Evolutionary conservation across 1,284 basidiomycete species (phyloP).

Genomic region (Apiotrichum domesticum): DNA sequence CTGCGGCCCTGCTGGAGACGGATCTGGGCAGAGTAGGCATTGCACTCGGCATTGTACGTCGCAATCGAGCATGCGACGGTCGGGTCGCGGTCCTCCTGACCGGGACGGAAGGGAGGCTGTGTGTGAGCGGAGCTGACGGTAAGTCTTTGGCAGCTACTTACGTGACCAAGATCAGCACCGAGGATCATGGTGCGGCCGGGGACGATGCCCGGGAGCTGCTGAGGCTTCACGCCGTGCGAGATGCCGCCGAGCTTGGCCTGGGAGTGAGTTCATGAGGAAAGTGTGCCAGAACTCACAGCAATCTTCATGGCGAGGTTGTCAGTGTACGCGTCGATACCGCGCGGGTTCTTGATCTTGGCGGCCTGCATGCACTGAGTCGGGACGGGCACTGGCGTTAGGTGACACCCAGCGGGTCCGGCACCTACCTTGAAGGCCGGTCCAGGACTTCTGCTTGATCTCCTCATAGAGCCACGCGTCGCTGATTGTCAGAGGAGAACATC

Average conservation of each 20-base stretch:
- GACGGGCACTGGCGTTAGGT: background rate
- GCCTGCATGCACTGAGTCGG: slow-evolving; percentile 44
- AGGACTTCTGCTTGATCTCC: slow-evolving; percentile 44
- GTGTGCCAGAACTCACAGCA: background rate
- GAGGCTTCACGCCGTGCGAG: slow-evolving; percentile 40
- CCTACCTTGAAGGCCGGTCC: slow-evolving; percentile 8
- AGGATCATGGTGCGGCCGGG: slow-evolving; percentile 48
- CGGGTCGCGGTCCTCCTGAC: slow-evolving; percentile 41
- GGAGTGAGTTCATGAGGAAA: background rate
- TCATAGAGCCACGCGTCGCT: slow-evolving; percentile 45
- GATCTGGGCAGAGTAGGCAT: slow-evolving; percentile 43
- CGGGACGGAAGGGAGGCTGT: slow-evolving; percentile 45
- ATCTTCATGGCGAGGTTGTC: slow-evolving; percentile 46
- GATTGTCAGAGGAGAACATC: background rate
- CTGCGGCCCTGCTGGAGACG: slow-evolving; percentile 44
- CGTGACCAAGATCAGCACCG: slow-evolving; percentile 44
- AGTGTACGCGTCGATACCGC: slow-evolving; percentile 48
- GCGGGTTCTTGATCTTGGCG: slow-evolving; percentile 39
- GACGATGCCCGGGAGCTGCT: slow-evolving; percentile 18
- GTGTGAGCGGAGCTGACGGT: background rate
- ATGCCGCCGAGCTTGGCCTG: slow-evolving; percentile 51
- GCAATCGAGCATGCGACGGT: slow-evolving; percentile 35
- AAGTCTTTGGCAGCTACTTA: slow-evolving; percentile 39
- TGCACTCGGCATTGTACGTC: slow-evolving; percentile 41
- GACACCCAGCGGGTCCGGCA: background rate